phyloP scores from a whole-genome alignment of 352 stramenopile genomes.

The Phytophthora pseudosyringae region DNA sequence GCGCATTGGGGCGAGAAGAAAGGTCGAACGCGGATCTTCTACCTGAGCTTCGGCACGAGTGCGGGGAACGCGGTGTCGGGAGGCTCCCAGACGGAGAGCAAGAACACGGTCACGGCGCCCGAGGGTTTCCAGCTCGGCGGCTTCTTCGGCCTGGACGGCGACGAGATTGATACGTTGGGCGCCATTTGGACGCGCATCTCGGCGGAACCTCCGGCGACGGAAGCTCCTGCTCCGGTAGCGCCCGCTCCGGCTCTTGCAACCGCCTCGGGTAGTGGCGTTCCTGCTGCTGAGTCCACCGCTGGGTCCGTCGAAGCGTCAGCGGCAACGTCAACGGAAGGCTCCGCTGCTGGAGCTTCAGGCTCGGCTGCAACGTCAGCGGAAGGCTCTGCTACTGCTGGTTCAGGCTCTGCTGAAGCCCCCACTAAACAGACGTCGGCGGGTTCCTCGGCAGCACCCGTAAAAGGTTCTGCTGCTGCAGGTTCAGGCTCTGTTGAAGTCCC shows the following conservation, averaged over 20 bases:
- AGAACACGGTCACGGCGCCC: slow-evolving; percentile 25
- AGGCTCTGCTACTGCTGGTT: not conserved
- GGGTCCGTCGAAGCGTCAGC: slow-evolving; percentile 4
- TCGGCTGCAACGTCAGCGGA: slow-evolving; percentile 7
- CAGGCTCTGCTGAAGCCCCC: not conserved
- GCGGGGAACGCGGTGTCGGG: slow-evolving; percentile 20
- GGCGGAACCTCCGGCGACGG: slow-evolving; percentile 11
- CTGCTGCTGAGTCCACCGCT: not conserved
- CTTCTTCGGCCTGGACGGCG: slow-evolving; percentile 28
- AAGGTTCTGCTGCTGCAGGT: not conserved
- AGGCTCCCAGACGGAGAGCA: slow-evolving; percentile 23
- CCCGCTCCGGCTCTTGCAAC: slow-evolving; percentile 2
- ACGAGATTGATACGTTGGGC: slow-evolving; percentile 30
- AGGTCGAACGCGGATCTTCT: slow-evolving; percentile 29
- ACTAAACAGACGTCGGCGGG: not conserved
- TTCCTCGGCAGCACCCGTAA: not conserved
- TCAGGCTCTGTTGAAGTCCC: not conserved
- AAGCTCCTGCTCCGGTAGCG: slow-evolving; percentile 1
- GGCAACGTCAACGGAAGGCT: not conserved
- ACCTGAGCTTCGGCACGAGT: slow-evolving; percentile 29
- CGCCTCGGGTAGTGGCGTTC: slow-evolving; percentile 8
- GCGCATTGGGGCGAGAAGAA: slow-evolving; percentile 31
- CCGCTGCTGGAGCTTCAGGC: not conserved
- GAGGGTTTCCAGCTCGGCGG: slow-evolving; percentile 38
- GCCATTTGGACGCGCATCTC: slow-evolving; percentile 34